Base-by-base conservation (phyloP, 2,329 filamentous ascomycete species). In the Phaeosphaeriaceae sp. region DNA sequence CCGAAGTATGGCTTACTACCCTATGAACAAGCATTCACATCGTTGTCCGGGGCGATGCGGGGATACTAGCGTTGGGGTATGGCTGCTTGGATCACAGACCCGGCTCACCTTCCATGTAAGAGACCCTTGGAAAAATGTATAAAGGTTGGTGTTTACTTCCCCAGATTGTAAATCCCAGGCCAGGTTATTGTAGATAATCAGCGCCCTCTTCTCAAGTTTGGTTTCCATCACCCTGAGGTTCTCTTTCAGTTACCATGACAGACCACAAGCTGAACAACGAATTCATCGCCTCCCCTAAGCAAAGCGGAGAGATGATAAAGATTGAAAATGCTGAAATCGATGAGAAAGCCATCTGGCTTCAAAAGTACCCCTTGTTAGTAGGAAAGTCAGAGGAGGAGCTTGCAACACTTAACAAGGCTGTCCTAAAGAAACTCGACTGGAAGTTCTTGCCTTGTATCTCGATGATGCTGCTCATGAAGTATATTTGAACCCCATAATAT, bases 391-490 rank as follows among this genome's bases (percentile, higher is more conserved):
- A 56, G 4, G 55, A 61, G 13, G 50, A 66, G 45, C 58, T 66
- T 43, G 56, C 41, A 9, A 42, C 45, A 15, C 33, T 68, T 35
- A 66, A 67, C 46, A 68, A 67, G 38, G 39, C 49, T 13, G 50
- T 70, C 12, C 35, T 65, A 3, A 61, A 48, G 8, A 64, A 60
- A 29, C 48, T 68, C 15, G 66, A 70, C 29, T 70, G 63, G 64
- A 61, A 61, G 8, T 57, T 70, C 11, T 57, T 71, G 42, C 66
- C 64, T 12, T 62, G 55, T 21, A 68, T 70, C 17, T 68, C 66
- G 0, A 48, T 70, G 18, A 70, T 70, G 66, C 62, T 70, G 20
- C 46, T 68, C 1, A 65, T 71, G 64, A 70, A 65, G 58, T 67
- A 57, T 26, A 46, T 33, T n/a, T 12, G n/a, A 26, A 4, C 34